Evolutionary conservation across 1,284 basidiomycete genomes (phyloP).

Genomic region (Irpex sp.): DNA sequence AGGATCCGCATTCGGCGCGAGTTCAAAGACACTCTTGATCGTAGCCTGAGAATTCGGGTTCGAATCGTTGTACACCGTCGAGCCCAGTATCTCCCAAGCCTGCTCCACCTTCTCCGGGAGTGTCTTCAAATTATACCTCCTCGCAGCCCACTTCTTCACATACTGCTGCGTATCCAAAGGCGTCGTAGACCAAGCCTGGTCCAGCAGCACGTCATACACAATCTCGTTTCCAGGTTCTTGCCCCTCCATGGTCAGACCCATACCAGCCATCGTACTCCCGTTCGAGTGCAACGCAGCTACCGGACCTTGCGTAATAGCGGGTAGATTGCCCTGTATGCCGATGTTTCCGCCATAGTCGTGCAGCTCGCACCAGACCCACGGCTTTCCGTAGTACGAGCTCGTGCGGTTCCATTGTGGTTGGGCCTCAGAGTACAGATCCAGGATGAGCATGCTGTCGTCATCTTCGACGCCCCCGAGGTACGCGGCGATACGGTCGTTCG

Average conservation of each 20-base stretch:
- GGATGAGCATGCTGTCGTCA: conserved; percentile 34
- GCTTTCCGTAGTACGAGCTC: conserved; percentile 33
- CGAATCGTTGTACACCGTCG: conserved; percentile 36
- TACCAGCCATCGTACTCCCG: conserved; percentile 33
- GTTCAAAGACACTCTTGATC: conserved; percentile 37
- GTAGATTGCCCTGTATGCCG: conserved; percentile 38
- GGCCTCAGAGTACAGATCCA: conserved; percentile 39
- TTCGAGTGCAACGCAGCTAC: conserved; percentile 26
- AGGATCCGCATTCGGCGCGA: conserved; percentile 19
- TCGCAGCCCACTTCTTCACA: conserved; percentile 29
- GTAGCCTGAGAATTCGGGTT: conserved; percentile 30
- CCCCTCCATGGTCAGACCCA: conserved; percentile 38
- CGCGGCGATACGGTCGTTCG: conserved; percentile 31
- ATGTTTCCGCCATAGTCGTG: conserved; percentile 39
- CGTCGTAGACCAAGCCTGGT: conserved; percentile 35
- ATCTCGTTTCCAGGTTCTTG: conserved; percentile 39
- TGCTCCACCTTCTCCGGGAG: conserved; percentile 23
- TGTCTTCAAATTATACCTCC: conserved; percentile 29
- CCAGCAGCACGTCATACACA: conserved; percentile 37
- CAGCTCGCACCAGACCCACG: conserved; percentile 42
- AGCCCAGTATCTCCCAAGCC: conserved; percentile 34
- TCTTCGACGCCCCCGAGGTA: conserved; percentile 34
- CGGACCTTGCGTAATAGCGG: conserved; percentile 29
- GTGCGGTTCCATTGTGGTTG: conserved; percentile 38
- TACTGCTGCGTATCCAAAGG: conserved; percentile 29